Evolutionary conservation across 495 filamentous ascomycete species (phyloP).

Genomic region (Neohortaea acidophila): DNA sequence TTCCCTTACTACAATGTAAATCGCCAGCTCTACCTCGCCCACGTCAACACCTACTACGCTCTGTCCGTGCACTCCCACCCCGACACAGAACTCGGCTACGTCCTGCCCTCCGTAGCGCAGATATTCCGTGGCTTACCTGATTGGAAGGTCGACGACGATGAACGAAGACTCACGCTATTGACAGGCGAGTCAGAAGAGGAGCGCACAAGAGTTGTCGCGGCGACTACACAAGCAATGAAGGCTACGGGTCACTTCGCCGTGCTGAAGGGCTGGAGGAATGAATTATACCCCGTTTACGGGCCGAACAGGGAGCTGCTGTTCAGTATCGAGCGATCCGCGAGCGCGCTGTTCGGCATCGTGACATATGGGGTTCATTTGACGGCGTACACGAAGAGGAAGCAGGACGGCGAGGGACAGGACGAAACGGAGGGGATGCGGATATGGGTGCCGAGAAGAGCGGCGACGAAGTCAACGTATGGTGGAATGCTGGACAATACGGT

Average conservation of each 20-base stretch:
- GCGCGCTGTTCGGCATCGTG: slow-evolving; percentile 68
- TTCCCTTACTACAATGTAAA: slow-evolving; percentile 28
- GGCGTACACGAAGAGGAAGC: slow-evolving; percentile 41
- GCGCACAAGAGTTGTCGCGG: slow-evolving; percentile 44
- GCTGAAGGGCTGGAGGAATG: slow-evolving; percentile 71
- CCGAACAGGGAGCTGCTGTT: slow-evolving; percentile 47
- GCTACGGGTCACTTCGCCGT: slow-evolving; percentile 49
- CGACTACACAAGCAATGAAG: slow-evolving; percentile 48
- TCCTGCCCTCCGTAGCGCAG: slow-evolving; percentile 33
- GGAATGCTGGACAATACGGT: slow-evolving; percentile 89
- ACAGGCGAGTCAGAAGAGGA: slow-evolving; percentile 19
- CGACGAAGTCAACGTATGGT: slow-evolving; percentile 67
- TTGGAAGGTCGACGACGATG: slow-evolving; percentile 26
- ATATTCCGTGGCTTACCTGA: slow-evolving; percentile 22
- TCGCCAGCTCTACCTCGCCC: slow-evolving; percentile 21
- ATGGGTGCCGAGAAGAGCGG: slow-evolving; percentile 67
- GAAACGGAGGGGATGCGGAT: slow-evolving; percentile 51
- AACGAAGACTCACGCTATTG: slow-evolving; percentile 23
- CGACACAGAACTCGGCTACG: slow-evolving; percentile 32
- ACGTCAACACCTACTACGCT: slow-evolving; percentile 25
- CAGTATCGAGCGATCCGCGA: slow-evolving; percentile 64
- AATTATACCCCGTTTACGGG: slow-evolving; percentile 73
- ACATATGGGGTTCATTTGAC: slow-evolving; percentile 88
- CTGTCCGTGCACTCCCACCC: slow-evolving; percentile 21
- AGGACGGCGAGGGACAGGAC: slow-evolving; percentile 19